Base-by-base conservation (phyloP, 176 grass and related monocot genomes). In the Bolboschoenus planiculmis region DNA sequence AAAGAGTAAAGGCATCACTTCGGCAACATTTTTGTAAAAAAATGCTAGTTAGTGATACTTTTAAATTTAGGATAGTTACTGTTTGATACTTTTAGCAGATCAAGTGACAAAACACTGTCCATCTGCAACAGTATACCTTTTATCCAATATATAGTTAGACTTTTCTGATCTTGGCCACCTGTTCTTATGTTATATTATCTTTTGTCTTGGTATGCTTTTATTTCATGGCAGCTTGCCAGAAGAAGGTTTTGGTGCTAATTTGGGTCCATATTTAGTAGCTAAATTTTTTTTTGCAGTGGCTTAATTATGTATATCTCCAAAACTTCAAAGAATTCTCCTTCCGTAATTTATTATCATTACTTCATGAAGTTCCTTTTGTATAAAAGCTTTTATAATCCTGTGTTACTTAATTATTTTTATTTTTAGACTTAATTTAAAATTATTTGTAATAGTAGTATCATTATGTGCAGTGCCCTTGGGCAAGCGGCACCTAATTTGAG, bases 391-490 rank as follows among this genome's bases (percentile, higher is more conserved):
- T 4, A 3, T 31, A 5, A 31, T 62, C 4, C 27, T 62, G 27
- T 4, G 11, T 24, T 59, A 26, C 23, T n/a, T n/a, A n/a, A n/a
- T n/a, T 59, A 10, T 59, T 26, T 26, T 27, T 62, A 14, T 62
- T 62, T 59, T 34, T 63, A 63, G 60, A 16, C 29, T 6, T n/a
- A n/a, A n/a, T 63, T 63, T 13, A 33, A 63, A 63, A 29, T 1
- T 5, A 13, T 14, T 16, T 4, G 11, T 63, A 63, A 63, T 15
- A 33, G 7, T 67, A 37, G 30, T 67, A 20, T 37, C 30, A 20
- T 67, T 67, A 31, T 67, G 63, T 67, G 7, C 63, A 67, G 63
- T 67, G 63, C 63, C 37, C 63, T 67, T 67, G 63, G 63, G 15
- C 63, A 67, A 67, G 30, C 63, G 18, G 33, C 63, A 37, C 63